A percentile compares a stretch with the other conserved stretches of the same genome.
phyloP scores from a whole-genome alignment of 2,329 filamentous ascomycete genomes.

The Basipetospora chlamydospora region DNA sequence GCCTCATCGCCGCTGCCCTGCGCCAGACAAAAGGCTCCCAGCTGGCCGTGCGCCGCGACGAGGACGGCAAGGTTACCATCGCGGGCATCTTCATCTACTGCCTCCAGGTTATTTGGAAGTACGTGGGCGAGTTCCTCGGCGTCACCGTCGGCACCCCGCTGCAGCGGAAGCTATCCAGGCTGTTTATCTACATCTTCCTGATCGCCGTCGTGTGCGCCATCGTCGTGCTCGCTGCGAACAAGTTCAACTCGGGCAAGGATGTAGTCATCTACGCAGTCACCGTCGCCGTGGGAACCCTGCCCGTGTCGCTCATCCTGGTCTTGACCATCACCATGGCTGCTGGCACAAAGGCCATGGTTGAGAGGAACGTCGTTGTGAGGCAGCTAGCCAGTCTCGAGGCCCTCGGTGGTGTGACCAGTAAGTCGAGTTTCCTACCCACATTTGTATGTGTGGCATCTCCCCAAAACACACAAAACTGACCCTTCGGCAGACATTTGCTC shows the following conservation, averaged over 20 bases:
- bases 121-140: constrained; percentile 48
- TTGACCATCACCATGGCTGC: constrained; percentile 46
- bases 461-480: not conserved
- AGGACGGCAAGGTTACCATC: constrained; percentile 33
- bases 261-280: constrained; percentile 42
- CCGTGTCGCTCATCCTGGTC: constrained; percentile 31
- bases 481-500: constrained; percentile 27
- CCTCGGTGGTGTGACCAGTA: constrained; percentile 43
- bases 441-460: not conserved
- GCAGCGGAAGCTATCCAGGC: constrained; percentile 53
- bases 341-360: constrained; percentile 36
- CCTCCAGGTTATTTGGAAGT: constrained; percentile 37
- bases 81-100: constrained; percentile 33
- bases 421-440: constrained; percentile 12
- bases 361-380: constrained; percentile 37
- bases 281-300: constrained; percentile 34
- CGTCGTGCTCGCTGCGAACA: constrained; percentile 51
- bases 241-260: constrained; percentile 36
- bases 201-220: constrained; percentile 55
- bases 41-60: constrained; percentile 33
- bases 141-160: constrained; percentile 56
- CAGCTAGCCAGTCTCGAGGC: constrained; percentile 40
- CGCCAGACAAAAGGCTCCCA: constrained; percentile 36
- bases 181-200: constrained; percentile 52
- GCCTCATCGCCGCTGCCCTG: constrained; percentile 34